Evolutionary conservation across 345 rosid species (phyloP).

Genomic region (Combretum micranthum): DNA sequence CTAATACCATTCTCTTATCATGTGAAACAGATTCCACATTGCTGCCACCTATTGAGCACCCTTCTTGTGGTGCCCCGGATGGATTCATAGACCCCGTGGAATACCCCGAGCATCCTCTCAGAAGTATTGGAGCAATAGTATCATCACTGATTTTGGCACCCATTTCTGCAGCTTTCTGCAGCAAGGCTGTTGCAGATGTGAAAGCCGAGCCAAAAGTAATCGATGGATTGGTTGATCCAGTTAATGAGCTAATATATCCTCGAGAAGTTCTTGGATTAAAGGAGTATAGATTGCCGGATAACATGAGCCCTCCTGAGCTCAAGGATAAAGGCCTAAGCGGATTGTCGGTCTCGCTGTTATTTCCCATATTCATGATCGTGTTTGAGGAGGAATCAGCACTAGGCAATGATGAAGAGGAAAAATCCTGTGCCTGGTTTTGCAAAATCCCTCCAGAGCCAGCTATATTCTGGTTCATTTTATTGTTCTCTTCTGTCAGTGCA

Average conservation of each 20-base stretch:
- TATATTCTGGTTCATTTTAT: constrained; percentile 28
- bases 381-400: constrained; percentile 24
- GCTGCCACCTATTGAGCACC: not conserved
- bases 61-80: constrained; percentile 20
- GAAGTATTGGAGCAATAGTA: constrained; percentile 37
- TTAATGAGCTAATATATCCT: constrained; percentile 8
- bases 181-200: constrained; percentile 51
- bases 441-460: constrained; percentile 15
- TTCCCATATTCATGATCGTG: constrained; percentile 22
- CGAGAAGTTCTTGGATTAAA: constrained; percentile 19
- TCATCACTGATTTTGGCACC: constrained; percentile 49
- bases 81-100: constrained; percentile 17
- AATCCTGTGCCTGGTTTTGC: constrained; percentile 25
- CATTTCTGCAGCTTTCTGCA: constrained; percentile 56
- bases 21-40: not conserved
- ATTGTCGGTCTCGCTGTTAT: constrained; percentile 19
- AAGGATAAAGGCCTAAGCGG: constrained; percentile 24
- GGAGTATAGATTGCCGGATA: constrained; percentile 19
- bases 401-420: constrained; percentile 30
- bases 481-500: constrained; percentile 46
- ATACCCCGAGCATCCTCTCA: constrained; percentile 42
- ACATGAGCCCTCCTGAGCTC: constrained; percentile 26
- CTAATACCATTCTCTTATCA: constrained; percentile 2
- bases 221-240: constrained; percentile 17
- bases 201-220: constrained; percentile 19